phyloP scores from a whole-genome alignment of 176 grass and related monocot genomes.

The Carex parvula region DNA sequence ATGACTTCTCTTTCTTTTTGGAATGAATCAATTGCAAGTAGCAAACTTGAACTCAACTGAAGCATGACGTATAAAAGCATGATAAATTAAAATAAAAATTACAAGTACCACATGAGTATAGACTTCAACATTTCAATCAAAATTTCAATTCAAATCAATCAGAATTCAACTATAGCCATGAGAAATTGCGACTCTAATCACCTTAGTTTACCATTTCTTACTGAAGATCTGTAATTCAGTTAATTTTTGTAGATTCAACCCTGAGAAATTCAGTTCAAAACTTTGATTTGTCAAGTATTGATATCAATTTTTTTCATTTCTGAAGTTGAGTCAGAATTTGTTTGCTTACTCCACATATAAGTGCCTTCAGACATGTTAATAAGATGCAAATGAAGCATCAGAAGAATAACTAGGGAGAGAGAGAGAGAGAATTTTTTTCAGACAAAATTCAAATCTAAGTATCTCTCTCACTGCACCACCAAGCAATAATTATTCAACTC shows the following conservation, averaged over 20 bases:
- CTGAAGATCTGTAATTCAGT: too few species aligned
- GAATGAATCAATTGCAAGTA: neutral
- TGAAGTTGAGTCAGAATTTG: neutral
- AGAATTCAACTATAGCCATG: too few species aligned
- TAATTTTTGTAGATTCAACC: too few species aligned
- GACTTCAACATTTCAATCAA: neutral
- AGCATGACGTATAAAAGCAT: neutral
- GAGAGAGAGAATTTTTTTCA: neutral
- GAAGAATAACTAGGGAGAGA: too few species aligned
- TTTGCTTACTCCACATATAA: neutral
- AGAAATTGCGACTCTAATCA: too few species aligned
- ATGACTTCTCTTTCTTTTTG: neutral
- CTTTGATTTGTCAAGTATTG: neutral
- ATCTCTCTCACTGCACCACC: neutral
- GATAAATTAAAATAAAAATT: neutral
- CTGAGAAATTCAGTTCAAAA: neutral
- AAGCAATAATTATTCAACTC: conserved; percentile 12
- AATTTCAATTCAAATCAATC: too few species aligned
- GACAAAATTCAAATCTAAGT: conserved; percentile 2
- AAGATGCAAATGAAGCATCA: neutral
- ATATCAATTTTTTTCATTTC: neutral
- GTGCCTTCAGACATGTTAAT: neutral
- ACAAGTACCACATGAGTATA: neutral
- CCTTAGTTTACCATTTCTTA: too few species aligned
- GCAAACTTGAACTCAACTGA: neutral